Evolutionary conservation across 768 basidiomycete species (phyloP).

Genomic region (Cystobasidium ongulense): DNA sequence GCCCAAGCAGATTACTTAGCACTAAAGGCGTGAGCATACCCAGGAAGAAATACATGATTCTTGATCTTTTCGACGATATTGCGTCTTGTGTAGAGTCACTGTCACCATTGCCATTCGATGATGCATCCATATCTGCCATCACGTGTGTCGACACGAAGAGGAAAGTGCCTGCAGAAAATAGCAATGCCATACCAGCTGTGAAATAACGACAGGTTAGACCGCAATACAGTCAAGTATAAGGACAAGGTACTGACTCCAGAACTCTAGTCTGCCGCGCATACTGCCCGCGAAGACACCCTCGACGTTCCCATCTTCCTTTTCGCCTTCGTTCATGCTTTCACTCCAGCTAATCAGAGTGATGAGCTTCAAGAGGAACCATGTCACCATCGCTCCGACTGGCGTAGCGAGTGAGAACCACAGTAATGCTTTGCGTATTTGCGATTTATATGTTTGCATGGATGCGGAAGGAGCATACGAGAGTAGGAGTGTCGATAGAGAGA

Average conservation of each 20-base stretch:
- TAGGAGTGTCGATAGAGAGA: slow-evolving; percentile 78
- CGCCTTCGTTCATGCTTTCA: slow-evolving; percentile 43
- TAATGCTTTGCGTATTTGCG: slow-evolving; percentile 52
- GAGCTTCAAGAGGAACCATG: slow-evolving; percentile 50
- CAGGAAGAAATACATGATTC: not conserved
- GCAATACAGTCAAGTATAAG: not conserved
- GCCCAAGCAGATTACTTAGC: slow-evolving; percentile 7
- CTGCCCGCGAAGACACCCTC: slow-evolving; percentile 20
- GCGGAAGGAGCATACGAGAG: slow-evolving; percentile 50
- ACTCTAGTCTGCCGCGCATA: slow-evolving; percentile 25
- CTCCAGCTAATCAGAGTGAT: slow-evolving; percentile 48
- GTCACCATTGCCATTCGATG: not conserved
- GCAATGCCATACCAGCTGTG: slow-evolving; percentile 67
- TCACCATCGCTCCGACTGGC: slow-evolving; percentile 68
- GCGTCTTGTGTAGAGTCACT: not conserved
- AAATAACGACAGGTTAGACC: slow-evolving; percentile 42
- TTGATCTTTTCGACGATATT: not conserved
- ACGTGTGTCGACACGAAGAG: slow-evolving; percentile 76
- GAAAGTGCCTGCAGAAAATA: slow-evolving; percentile 87
- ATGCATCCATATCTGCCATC: slow-evolving; percentile 35
- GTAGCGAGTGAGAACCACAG: slow-evolving; percentile 73
- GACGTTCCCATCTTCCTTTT: slow-evolving; percentile 32
- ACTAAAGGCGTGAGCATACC: slow-evolving; percentile 22
- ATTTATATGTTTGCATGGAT: slow-evolving; percentile 49
- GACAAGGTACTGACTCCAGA: slow-evolving; percentile 13